These are phyloP conservation scores for Pichia nanzhaoensis DNA, from an alignment of 805 yeast species.

Conservation along the genomic window DNA sequence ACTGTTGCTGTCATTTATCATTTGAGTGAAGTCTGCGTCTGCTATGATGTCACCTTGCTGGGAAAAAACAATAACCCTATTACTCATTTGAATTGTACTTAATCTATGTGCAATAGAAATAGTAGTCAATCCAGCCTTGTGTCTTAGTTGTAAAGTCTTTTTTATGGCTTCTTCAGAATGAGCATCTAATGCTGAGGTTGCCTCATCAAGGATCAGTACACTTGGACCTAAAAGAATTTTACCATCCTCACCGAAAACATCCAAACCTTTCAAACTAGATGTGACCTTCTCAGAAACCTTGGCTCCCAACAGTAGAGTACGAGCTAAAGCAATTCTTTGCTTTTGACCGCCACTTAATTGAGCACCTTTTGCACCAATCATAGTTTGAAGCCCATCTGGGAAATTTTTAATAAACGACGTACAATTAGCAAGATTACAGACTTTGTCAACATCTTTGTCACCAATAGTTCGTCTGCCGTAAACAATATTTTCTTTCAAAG, in stretches of 20 bases:
- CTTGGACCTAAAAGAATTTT: constrained; percentile 47
- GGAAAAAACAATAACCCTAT: constrained; percentile 66
- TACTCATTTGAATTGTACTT: constrained; percentile 78
- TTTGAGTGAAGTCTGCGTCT: constrained; percentile 51
- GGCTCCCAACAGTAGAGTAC: constrained; percentile 62
- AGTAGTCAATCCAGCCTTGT: constrained; percentile 56
- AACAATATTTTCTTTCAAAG: constrained; percentile 73
- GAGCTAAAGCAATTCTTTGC: constrained; percentile 86
- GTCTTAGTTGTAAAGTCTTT: constrained; percentile 54
- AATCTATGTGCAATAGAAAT: constrained; percentile 89
- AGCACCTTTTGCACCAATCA: constrained; percentile 80
- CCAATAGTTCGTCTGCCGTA: constrained; percentile 66
- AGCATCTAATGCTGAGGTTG: constrained; percentile 89
- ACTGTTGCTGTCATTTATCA: constrained; percentile 40
- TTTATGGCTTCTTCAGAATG: constrained; percentile 83
- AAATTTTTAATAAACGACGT: constrained; percentile 58
- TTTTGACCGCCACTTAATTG: constrained; percentile 94
- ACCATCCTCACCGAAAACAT: constrained; percentile 20
- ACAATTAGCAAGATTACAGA: constrained; percentile 69
- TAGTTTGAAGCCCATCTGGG: constrained; percentile 77
- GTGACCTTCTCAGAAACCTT: constrained; percentile 12
- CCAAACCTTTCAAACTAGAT: constrained; percentile 5
- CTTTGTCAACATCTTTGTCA: constrained; percentile 52
- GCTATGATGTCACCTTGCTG: constrained; percentile 72
- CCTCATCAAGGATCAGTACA: constrained; percentile 83